Percentiles rank a stretch among this genome's conserved stretches.
phyloP scores from a whole-genome alignment of 2,329 filamentous ascomycete species.

The Pseudohalonectria lignicola region DNA sequence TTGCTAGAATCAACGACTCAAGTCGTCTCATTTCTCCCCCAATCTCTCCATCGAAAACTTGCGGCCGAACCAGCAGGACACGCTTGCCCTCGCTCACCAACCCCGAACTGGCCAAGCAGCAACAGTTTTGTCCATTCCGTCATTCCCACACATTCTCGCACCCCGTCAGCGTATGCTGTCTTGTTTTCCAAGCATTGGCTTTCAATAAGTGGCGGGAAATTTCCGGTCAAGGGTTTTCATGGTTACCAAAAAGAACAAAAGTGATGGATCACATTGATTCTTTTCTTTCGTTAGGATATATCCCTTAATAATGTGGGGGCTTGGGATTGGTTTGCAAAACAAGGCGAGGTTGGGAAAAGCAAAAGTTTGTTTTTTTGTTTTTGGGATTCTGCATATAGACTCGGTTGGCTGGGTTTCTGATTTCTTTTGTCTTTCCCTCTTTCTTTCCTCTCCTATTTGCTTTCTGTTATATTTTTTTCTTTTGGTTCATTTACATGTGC shows the following conservation, averaged over 20 bases:
- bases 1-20: too few species aligned
- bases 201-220: too few species aligned
- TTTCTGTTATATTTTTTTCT: neutral
- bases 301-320: slow-evolving; percentile 1
- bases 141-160: neutral
- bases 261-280: too few species aligned
- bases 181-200: too few species aligned
- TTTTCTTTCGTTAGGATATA: neutral
- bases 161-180: too few species aligned
- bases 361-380: slow-evolving; percentile 1
- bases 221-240: neutral
- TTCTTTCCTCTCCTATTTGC: neutral
- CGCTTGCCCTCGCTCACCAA: too few species aligned
- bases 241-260: slow-evolving; percentile 2
- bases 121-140: neutral
- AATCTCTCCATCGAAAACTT: neutral
- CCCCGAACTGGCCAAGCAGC: too few species aligned
- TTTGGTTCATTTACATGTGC: neutral
- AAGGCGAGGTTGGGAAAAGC: slow-evolving; percentile 3
- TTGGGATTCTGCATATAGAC: slow-evolving; percentile 4
- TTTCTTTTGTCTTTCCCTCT: neutral
- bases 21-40: neutral
- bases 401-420: neutral
- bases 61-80: too few species aligned
- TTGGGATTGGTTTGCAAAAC: slow-evolving; percentile 2